Evolutionary conservation across 1,139 yeast species (phyloP).

Genomic region (Yamadazyma trypodendri): DNA sequence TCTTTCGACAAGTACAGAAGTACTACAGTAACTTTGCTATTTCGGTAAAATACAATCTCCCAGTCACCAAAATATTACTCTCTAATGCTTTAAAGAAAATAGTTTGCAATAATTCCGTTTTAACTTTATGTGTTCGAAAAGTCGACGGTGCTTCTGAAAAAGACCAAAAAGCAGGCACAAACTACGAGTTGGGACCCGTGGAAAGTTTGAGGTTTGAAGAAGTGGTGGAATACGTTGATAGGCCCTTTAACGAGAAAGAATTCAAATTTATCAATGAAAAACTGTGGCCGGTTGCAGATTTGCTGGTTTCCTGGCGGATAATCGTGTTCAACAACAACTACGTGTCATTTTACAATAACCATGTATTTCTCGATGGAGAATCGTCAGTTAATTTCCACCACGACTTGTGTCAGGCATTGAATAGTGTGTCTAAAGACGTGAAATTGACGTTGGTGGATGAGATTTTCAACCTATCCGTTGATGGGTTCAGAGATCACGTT

Average conservation of each 20-base stretch:
- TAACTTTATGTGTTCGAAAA: slow-evolving; percentile 12
- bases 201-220: slow-evolving; percentile 23
- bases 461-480: slow-evolving; percentile 6
- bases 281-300: slow-evolving; percentile 16
- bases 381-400: slow-evolving; percentile 33
- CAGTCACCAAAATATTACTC: slow-evolving; percentile 17
- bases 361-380: slow-evolving; percentile 35
- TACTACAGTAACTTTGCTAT: slow-evolving; percentile 31
- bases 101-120: slow-evolving; percentile 21
- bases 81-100: slow-evolving; percentile 25
- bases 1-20: slow-evolving; percentile 24
- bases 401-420: slow-evolving; percentile 22
- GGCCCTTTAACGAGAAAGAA: slow-evolving; percentile 15
- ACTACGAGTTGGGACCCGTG: slow-evolving; percentile 21
- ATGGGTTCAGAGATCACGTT: slow-evolving; percentile 7
- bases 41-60: slow-evolving; percentile 22
- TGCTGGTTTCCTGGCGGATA: slow-evolving; percentile 32
- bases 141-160: slow-evolving; percentile 11
- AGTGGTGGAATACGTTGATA: slow-evolving; percentile 22
- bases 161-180: slow-evolving; percentile 12
- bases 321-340: slow-evolving; percentile 22
- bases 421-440: not conserved
- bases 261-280: slow-evolving; percentile 19
- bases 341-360: slow-evolving; percentile 31
- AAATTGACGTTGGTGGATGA: slow-evolving; percentile 5